These are phyloP conservation scores for Penicillium palitans DNA, from an alignment of 2,329 filamentous ascomycete species.

Conservation along the genomic window DNA sequence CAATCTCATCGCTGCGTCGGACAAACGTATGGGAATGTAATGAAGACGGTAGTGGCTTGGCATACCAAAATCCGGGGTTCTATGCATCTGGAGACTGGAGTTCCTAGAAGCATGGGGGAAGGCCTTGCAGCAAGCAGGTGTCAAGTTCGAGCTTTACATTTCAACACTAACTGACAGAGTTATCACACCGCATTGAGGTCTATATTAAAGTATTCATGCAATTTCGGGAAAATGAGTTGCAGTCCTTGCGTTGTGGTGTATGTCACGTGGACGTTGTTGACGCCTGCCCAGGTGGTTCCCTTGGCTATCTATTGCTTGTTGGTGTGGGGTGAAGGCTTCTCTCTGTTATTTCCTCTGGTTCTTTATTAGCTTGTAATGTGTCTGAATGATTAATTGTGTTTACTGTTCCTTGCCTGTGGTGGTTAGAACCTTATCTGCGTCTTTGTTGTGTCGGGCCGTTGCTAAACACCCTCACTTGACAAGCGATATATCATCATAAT, in stretches of 20 bases:
- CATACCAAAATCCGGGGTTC: neutral
- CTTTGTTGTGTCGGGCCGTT: neutral
- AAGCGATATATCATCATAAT: neutral
- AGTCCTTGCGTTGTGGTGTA: neutral
- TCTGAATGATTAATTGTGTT: no score
- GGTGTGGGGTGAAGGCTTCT: no score
- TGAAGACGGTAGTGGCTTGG: neutral
- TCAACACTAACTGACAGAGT: neutral
- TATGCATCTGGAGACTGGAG: neutral
- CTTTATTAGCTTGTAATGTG: no score
- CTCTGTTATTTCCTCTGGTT: no score
- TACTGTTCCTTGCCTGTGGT: no score
- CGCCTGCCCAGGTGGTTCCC: no score
- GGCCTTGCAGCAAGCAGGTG: neutral
- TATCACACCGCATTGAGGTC: neutral
- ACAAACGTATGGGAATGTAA: neutral
- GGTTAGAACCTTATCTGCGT: neutral
- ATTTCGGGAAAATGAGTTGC: neutral
- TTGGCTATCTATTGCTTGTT: no score
- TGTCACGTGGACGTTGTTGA: no score
- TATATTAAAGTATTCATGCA: neutral
- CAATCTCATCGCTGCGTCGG: neutral
- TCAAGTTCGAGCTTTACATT: neutral
- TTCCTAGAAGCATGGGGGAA: neutral
- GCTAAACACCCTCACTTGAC: neutral